Evolutionary conservation across 768 basidiomycete species (phyloP).

Genomic region (Hebeloma cylindrosporum): DNA sequence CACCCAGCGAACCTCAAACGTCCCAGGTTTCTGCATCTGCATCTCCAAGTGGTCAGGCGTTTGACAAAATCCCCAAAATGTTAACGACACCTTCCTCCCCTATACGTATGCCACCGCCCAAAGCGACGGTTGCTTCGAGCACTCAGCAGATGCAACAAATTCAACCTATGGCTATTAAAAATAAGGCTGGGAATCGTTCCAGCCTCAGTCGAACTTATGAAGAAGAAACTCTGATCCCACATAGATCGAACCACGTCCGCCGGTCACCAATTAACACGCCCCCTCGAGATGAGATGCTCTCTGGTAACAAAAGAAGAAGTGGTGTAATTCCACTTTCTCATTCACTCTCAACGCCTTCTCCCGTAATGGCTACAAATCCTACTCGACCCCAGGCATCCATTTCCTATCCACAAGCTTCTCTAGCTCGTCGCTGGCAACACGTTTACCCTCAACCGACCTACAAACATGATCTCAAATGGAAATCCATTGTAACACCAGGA

Average conservation of each 20-base stretch:
- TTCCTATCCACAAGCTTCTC: slow-evolving; percentile 62
- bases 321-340: slow-evolving; percentile 37
- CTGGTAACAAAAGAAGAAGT: slow-evolving; percentile 53
- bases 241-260: slow-evolving; percentile 47
- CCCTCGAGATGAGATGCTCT: slow-evolving; percentile 63
- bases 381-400: slow-evolving; percentile 59
- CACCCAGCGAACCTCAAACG: slow-evolving; percentile 62
- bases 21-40: slow-evolving; percentile 54
- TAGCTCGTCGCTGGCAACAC: slow-evolving; percentile 92
- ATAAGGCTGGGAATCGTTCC: slow-evolving; percentile 37
- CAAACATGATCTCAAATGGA: slow-evolving; percentile 93
- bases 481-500: slow-evolving; percentile 77
- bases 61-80: slow-evolving; percentile 6
- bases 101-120: slow-evolving; percentile 36
- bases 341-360: slow-evolving; percentile 50
- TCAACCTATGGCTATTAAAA: slow-evolving; percentile 46
- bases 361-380: slow-evolving; percentile 57
- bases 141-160: slow-evolving; percentile 38
- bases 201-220: slow-evolving; percentile 54
- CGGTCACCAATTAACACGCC: slow-evolving; percentile 70
- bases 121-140: slow-evolving; percentile 34
- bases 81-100: slow-evolving; percentile 26
- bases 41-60: slow-evolving; percentile 22
- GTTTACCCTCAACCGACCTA: slow-evolving; percentile 69
- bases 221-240: slow-evolving; percentile 51